These are phyloP conservation scores for Alternaria alternata DNA, from an alignment of 2,329 filamentous ascomycete species.

Conservation along the genomic window DNA sequence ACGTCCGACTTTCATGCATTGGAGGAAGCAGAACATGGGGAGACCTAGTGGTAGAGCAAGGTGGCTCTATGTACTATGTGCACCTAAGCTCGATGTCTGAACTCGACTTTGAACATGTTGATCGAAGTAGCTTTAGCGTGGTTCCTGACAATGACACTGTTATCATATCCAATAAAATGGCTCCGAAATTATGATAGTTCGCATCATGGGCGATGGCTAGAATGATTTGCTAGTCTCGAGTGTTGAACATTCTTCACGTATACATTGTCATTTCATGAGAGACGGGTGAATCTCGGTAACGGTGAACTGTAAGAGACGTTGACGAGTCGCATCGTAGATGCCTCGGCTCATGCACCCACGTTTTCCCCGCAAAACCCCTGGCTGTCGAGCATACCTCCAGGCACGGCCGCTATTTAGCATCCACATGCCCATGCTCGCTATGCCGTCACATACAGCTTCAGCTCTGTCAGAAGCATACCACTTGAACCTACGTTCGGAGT, in stretches of 20 bases:
- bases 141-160: background rate
- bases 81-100: background rate
- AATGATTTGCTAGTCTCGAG: background rate
- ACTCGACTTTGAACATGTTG: background rate
- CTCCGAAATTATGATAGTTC: background rate
- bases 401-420: constrained; percentile 36
- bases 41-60: background rate
- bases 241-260: background rate
- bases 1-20: background rate
- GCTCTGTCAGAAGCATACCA: constrained; percentile 4
- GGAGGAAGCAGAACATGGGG: background rate
- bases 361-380: constrained; percentile 32
- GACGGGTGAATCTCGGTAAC: constrained; percentile 1
- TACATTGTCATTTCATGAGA: background rate
- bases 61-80: background rate
- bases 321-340: constrained; percentile 25
- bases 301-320: background rate
- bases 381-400: constrained; percentile 13
- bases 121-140: background rate
- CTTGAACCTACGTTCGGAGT: background rate
- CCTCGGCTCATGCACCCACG: constrained; percentile 28
- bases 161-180: background rate
- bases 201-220: background rate
- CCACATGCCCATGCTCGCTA: constrained; percentile 31
- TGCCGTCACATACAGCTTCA: constrained; percentile 16